phyloP scores from a whole-genome alignment of 2,329 filamentous ascomycete species.

The Aurifilum marmelostoma region DNA sequence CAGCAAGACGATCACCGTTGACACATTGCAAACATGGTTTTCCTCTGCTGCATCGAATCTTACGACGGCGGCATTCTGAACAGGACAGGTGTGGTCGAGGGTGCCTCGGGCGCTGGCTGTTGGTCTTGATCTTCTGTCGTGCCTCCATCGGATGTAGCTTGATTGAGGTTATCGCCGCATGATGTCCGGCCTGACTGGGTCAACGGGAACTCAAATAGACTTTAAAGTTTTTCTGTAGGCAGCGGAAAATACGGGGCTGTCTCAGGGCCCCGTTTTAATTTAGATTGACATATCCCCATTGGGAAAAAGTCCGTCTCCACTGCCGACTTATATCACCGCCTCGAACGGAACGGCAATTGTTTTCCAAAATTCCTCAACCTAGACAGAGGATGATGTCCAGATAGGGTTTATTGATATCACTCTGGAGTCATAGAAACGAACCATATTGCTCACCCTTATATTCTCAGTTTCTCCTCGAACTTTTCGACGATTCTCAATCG shows the following conservation, averaged over 20 bases:
- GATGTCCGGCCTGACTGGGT: not conserved
- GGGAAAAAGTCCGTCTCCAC: slow-evolving; percentile 6
- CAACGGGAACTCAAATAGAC: not conserved
- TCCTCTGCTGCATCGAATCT: slow-evolving; percentile 48
- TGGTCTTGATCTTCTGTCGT: slow-evolving; percentile 1
- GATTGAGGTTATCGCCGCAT: not conserved
- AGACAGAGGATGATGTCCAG: not conserved
- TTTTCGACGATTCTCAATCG: not conserved
- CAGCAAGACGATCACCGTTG: slow-evolving; percentile 26
- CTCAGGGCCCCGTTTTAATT: not conserved
- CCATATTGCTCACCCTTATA: no score
- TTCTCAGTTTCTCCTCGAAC: not conserved
- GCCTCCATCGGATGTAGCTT: slow-evolving; percentile 28
- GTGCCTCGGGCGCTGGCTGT: slow-evolving; percentile 9
- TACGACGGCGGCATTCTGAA: slow-evolving; percentile 46
- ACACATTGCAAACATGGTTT: slow-evolving; percentile 47
- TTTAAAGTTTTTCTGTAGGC: slow-evolving; percentile 13
- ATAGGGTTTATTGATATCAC: no score
- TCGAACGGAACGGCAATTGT: not conserved
- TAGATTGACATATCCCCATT: not conserved
- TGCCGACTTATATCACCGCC: not conserved
- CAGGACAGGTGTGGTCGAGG: slow-evolving; percentile 37
- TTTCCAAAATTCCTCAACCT: not conserved
- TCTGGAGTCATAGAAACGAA: no score
- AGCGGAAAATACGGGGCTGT: not conserved